These are phyloP conservation scores for Euphrasia arctica DNA, from an alignment of 305 asterid genomes.

Conservation along the genomic window DNA sequence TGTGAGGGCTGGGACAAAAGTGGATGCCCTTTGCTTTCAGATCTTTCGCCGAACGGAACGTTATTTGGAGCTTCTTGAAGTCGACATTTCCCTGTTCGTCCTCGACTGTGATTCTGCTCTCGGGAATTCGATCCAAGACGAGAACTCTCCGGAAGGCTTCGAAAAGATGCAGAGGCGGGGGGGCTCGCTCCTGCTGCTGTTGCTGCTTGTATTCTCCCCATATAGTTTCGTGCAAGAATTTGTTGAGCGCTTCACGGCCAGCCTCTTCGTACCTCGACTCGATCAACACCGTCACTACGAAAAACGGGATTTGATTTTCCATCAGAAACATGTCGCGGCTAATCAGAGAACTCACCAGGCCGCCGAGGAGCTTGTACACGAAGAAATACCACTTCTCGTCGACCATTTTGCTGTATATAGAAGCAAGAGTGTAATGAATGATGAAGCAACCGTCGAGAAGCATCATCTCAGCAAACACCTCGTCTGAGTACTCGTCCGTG, in stretches of 20 bases:
- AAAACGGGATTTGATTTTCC: conserved; percentile 8
- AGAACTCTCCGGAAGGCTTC: conserved; percentile 23
- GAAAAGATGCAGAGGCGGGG: conserved; percentile 37
- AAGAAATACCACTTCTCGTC: background rate
- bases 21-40: conserved; percentile 37
- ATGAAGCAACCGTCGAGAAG: conserved; percentile 19
- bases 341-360: background rate
- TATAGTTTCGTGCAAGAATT: background rate
- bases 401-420: background rate
- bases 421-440: background rate
- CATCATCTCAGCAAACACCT: conserved; percentile 10
- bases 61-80: background rate
- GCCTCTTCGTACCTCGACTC: background rate
- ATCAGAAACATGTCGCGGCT: conserved; percentile 1
- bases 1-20: conserved; percentile 12
- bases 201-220: background rate
- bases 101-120: background rate
- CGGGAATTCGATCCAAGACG: background rate
- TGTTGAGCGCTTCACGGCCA: background rate
- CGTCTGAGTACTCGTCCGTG: background rate
- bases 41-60: conserved; percentile 31
- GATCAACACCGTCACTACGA: background rate
- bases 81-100: background rate
- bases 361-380: conserved; percentile 3
- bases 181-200: background rate